Base-by-base conservation (phyloP, 495 filamentous ascomycete genomes). In the Aspergillus panamensis region DNA sequence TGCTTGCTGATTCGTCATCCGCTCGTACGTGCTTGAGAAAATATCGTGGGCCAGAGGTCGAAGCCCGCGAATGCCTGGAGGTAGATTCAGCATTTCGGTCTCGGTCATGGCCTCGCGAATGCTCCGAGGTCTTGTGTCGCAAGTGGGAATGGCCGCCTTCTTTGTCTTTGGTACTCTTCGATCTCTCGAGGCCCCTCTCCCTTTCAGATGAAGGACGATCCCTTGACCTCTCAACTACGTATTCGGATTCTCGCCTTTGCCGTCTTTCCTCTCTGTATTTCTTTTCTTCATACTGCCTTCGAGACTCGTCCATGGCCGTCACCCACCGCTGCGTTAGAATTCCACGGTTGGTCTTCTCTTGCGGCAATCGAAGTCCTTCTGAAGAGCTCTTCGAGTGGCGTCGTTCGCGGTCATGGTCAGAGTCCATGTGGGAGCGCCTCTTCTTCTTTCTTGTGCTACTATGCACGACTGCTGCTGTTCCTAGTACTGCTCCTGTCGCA, bases 261-360 rank as follows among this genome's bases (percentile, higher is more conserved):
- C 40, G 61, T 59, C 43, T 69, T 58, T 39, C 53, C 58, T 44
- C 57, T 52, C 48, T 60, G 31, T 72, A 62, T 13, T 53, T 55
- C 39, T 75, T 78, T 29, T 68, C 68, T 44, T 76, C 74, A 49
- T 74, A 71, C 37, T 73, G 70, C 42, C 68, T 63, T 33, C 68
- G 68, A 8, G 76, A 71, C 53, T 76, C 70, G 21, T 73, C 73
- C 12, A 79, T 48, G 25, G 76, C 73, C 43, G 65, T 69, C 8
- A 70, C 63, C 74, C 73, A 79, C 30, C 73, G 69, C 49, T 72
- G 73, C 12, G 68, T 72, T 49, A 78, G 58, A 3, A 60, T 62
- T 32, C 62, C 59, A 47, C 71, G 69, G 1, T 74, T 72, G 39
- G 67, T 70, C 63, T 76, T 77, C 45, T 70, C 70, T 29, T 69